phyloP scores from a whole-genome alignment of 2,329 filamentous ascomycete genomes.

The Arthrocladium fulminans region DNA sequence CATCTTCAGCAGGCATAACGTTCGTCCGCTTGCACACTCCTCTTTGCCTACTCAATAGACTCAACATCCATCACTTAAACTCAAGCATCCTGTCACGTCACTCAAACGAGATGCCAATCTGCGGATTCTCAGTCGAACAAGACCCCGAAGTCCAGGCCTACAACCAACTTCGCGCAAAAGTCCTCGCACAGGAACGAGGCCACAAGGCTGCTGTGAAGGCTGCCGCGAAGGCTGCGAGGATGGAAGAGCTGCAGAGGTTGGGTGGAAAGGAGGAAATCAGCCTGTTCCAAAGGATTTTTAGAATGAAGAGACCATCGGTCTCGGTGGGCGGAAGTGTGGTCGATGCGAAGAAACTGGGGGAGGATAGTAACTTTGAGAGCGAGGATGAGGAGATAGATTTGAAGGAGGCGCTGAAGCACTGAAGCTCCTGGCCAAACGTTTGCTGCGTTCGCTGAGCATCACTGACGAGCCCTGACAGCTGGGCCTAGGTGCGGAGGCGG shows the following conservation, averaged over 20 bases:
- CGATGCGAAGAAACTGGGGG: slow-evolving; percentile 1
- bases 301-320: background rate
- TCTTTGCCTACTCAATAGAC: no score
- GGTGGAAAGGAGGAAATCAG: background rate
- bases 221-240: background rate
- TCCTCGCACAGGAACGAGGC: slow-evolving; percentile 11
- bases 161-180: slow-evolving; percentile 8
- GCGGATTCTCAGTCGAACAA: slow-evolving; percentile 15
- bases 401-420: background rate
- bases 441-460: no score
- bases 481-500: no score
- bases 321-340: background rate
- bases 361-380: slow-evolving; percentile 12
- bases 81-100: no score
- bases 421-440: no score
- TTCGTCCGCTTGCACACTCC: no score
- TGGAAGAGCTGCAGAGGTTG: background rate
- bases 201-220: slow-evolving; percentile 8
- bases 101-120: background rate
- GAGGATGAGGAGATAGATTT: background rate
- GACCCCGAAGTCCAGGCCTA: slow-evolving; percentile 19
- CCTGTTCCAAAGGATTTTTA: background rate
- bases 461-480: no score
- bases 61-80: no score
- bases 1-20: no score